A percentile compares a stretch with the other conserved stretches of the same genome.
These are phyloP conservation scores for Mortierella sp. DNA, from an alignment of 371 early-diverging fungal species.

Conservation along the genomic window DNA sequence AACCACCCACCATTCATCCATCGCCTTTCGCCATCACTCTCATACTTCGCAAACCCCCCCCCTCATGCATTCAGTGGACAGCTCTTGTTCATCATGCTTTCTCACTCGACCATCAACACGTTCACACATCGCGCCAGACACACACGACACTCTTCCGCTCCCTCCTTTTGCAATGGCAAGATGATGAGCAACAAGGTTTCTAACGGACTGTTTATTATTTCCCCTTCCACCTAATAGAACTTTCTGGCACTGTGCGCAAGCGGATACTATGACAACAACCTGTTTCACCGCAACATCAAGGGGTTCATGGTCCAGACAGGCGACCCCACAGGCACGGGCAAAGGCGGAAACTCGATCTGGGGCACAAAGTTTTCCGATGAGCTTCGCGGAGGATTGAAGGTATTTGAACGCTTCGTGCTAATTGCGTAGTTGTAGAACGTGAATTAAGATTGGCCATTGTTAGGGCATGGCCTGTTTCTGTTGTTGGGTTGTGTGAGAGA, in stretches of 20 bases:
- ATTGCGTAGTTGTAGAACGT: too few species aligned
- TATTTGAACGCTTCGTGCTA: conserved; percentile 29
- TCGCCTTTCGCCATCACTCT: too few species aligned
- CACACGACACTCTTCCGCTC: background rate
- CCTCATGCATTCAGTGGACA: too few species aligned
- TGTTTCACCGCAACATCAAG: conserved; percentile 91
- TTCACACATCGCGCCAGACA: background rate
- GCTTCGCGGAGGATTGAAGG: conserved; percentile 85
- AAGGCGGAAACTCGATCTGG: conserved; percentile 92
- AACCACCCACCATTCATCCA: background rate
- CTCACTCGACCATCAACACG: background rate
- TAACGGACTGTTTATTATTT: conserved; percentile 4
- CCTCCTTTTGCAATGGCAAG: background rate
- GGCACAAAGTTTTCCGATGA: conserved; percentile 91
- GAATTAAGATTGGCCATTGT: background rate
- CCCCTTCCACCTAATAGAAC: conserved; percentile 68
- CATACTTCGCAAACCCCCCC: too few species aligned
- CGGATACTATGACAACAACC: conserved; percentile 90
- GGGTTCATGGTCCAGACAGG: conserved; percentile 96
- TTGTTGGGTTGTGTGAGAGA: background rate
- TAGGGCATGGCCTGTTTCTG: background rate
- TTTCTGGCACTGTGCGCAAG: conserved; percentile 95
- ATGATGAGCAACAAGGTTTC: background rate
- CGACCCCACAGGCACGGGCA: conserved; percentile 91
- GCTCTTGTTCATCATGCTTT: too few species aligned